Conservation (phyloP, 441 rosid species). For the Erodium chrysanthum region DNA sequence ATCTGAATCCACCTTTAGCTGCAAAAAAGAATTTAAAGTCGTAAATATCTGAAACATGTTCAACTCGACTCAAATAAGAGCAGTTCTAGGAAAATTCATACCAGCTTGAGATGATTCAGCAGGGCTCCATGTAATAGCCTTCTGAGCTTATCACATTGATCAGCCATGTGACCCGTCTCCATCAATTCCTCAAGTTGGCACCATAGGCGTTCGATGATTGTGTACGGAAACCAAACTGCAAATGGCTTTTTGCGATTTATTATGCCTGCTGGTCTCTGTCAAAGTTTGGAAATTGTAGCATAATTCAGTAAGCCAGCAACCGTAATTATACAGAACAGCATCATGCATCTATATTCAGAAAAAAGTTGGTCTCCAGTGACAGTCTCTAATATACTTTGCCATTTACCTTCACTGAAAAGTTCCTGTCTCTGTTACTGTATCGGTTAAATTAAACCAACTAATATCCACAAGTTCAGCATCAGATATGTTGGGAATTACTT, state of each 20-base stretch:
- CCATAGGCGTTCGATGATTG: conserved; percentile 66
- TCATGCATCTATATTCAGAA: not conserved
- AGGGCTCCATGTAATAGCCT: conserved; percentile 53
- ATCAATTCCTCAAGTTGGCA: conserved; percentile 59
- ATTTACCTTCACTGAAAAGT: not conserved
- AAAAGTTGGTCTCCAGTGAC: not conserved
- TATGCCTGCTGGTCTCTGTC: conserved; percentile 73
- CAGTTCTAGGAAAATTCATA: conserved; percentile 16
- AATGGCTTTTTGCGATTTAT: conserved; percentile 62
- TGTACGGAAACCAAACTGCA: conserved; percentile 82
- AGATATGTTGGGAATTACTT: not conserved
- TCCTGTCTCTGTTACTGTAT: no score
- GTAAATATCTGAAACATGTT: not conserved
- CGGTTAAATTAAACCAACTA: no score
- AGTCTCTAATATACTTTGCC: not conserved
- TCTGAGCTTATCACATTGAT: conserved; percentile 70
- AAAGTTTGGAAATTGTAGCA: conserved; percentile 16
- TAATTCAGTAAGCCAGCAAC: conserved; percentile 18
- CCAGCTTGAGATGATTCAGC: conserved; percentile 76
- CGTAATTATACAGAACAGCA: not conserved
- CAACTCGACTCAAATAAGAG: not conserved
- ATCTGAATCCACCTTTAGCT: conserved; percentile 73
- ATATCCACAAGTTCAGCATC: not conserved
- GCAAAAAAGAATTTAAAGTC: conserved; percentile 13
- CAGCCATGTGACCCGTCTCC: conserved; percentile 53